Conservation (phyloP, 2,329 filamentous ascomycete species). For the Paraphoma sp. region DNA sequence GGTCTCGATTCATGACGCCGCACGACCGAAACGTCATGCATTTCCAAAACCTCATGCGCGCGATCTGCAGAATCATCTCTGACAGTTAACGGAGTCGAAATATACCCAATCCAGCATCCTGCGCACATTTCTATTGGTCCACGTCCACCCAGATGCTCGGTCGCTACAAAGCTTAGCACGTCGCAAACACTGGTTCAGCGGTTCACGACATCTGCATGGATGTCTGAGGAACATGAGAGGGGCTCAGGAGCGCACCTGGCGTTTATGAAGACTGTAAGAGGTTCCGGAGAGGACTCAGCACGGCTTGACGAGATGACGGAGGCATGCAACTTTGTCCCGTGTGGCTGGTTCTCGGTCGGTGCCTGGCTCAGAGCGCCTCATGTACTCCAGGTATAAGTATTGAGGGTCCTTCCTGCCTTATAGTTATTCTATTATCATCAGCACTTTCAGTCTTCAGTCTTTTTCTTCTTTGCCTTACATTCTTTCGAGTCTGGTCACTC, state of each 20-base stretch:
- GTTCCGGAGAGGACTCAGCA: constrained; percentile 15
- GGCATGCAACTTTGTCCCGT: not conserved
- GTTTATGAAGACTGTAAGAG: constrained; percentile 14
- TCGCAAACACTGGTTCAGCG: constrained; percentile 13
- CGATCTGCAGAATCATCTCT: constrained; percentile 24
- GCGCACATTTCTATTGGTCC: constrained; percentile 17
- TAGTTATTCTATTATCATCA: no score
- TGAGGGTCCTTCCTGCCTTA: not conserved
- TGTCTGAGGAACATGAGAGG: constrained; percentile 14
- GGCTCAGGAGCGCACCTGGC: constrained; percentile 12
- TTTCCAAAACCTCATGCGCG: constrained; percentile 22
- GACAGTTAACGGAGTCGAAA: constrained; percentile 17
- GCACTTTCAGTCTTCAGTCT: constrained; percentile 7
- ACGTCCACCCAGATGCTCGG: constrained; percentile 9
- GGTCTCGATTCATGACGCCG: not conserved
- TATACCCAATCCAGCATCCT: not conserved
- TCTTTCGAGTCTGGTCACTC: constrained; percentile 42
- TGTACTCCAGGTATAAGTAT: not conserved
- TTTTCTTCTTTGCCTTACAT: constrained; percentile 20
- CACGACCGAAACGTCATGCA: constrained; percentile 30
- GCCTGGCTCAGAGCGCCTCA: not conserved
- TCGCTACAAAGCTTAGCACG: constrained; percentile 18
- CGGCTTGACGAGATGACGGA: constrained; percentile 5
- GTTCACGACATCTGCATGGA: constrained; percentile 9
- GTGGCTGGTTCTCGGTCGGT: not conserved